phyloP scores from a whole-genome alignment of 169 alveolate species.

The Eimeria acervulina region DNA sequence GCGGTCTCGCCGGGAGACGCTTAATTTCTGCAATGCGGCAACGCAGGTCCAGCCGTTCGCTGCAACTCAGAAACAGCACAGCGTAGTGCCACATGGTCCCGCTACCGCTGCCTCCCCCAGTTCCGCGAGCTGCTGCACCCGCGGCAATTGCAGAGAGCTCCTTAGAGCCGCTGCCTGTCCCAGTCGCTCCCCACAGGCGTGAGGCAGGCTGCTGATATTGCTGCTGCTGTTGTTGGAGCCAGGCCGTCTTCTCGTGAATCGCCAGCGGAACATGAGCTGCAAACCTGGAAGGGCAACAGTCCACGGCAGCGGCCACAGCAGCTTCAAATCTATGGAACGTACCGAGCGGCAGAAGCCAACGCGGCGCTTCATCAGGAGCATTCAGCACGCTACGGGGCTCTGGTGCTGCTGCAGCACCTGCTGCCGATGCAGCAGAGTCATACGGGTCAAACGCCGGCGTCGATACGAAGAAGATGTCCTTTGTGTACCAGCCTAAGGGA shows the following conservation, averaged over 20 bases:
- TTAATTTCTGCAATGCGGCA: constrained; percentile 57
- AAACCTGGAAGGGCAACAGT: constrained; percentile 57
- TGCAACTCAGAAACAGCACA: constrained; percentile 35
- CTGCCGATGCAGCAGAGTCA: constrained; percentile 20
- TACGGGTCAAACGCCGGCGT: constrained; percentile 49
- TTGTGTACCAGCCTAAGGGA: constrained; percentile 88
- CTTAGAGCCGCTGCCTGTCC: background rate
- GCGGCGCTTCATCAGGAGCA: constrained; percentile 36
- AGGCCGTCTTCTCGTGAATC: constrained; percentile 62
- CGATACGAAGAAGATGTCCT: constrained; percentile 83
- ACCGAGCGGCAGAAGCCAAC: constrained; percentile 40
- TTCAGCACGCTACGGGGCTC: constrained; percentile 50
- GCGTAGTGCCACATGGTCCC: constrained; percentile 65
- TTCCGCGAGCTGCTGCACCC: background rate
- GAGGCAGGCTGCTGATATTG: constrained; percentile 26
- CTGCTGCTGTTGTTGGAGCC: constrained; percentile 69
- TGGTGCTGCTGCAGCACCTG: constrained; percentile 78
- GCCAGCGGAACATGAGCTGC: constrained; percentile 51
- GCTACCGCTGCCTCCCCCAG: background rate
- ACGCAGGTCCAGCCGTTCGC: constrained; percentile 71
- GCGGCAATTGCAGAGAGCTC: background rate
- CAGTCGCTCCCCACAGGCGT: constrained; percentile 46
- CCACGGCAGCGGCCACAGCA: constrained; percentile 61
- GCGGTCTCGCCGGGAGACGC: constrained; percentile 80
- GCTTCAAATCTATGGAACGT: constrained; percentile 4